Evolutionary conservation across 192 early-diverging fungal species (phyloP).

Genomic region (Coemansia sp.): DNA sequence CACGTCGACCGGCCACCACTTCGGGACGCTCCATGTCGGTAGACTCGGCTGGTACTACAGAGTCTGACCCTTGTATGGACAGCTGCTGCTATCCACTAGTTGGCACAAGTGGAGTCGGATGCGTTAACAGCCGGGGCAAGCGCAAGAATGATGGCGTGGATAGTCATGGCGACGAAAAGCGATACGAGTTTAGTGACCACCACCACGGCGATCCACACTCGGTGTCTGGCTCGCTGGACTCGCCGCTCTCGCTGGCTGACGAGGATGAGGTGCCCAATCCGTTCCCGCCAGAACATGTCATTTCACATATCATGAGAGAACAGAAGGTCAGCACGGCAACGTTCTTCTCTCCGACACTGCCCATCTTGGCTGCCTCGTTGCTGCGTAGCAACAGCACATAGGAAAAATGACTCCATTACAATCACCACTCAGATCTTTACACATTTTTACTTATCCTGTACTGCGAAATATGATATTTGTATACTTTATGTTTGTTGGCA

Average conservation of each 20-base stretch:
- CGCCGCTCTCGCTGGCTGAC: slow-evolving; percentile 30
- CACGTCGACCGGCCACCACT: slow-evolving; percentile 17
- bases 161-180: slow-evolving; percentile 49
- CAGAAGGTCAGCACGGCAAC: slow-evolving; percentile 57
- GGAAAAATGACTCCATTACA: neutral
- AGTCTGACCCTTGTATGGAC: slow-evolving; percentile 21
- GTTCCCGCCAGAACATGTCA: slow-evolving; percentile 55
- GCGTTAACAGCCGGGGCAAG: slow-evolving; percentile 25
- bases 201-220: slow-evolving; percentile 49
- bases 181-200: slow-evolving; percentile 53
- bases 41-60: slow-evolving; percentile 34
- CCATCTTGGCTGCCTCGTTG: slow-evolving; percentile 52
- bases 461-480: neutral
- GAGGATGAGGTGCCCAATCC: slow-evolving; percentile 55
- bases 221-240: slow-evolving; percentile 24
- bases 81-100: slow-evolving; percentile 18
- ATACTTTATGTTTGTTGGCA: neutral
- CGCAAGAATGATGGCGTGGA: slow-evolving; percentile 34
- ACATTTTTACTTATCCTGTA: neutral
- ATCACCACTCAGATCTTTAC: neutral
- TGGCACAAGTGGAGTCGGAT: neutral
- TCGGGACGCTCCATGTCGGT: slow-evolving; percentile 26
- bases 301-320: slow-evolving; percentile 56
- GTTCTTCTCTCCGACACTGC: slow-evolving; percentile 57
- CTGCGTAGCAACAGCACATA: slow-evolving; percentile 41